These are phyloP conservation scores for Vicia faba DNA, from an alignment of 306 rosid species.

Conservation along the genomic window DNA sequence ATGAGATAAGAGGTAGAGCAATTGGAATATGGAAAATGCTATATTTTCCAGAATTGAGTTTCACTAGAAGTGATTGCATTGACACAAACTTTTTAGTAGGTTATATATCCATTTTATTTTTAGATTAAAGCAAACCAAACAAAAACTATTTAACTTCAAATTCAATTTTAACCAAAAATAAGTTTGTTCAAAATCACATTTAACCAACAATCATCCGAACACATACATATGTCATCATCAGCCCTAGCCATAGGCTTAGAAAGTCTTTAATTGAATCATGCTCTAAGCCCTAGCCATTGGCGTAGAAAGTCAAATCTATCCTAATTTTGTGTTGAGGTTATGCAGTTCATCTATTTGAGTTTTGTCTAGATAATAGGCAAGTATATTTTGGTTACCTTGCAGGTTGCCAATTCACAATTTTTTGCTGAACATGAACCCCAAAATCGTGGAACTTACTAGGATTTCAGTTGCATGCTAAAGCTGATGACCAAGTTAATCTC, in stretches of 20 bases:
- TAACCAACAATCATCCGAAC: background rate
- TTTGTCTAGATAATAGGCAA: background rate
- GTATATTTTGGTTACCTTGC: background rate
- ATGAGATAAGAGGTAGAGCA: slow-evolving; percentile 4
- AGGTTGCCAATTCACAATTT: background rate
- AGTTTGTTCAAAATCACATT: slow-evolving; percentile 3
- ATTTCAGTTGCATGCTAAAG: background rate
- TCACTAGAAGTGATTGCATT: background rate
- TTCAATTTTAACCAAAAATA: background rate
- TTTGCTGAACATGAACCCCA: background rate
- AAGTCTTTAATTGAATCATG: background rate
- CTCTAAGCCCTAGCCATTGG: background rate
- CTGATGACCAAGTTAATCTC: background rate
- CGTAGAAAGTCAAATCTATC: background rate
- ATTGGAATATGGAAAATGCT: background rate
- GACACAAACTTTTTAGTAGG: background rate
- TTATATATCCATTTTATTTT: background rate
- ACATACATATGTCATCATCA: slow-evolving; percentile 4
- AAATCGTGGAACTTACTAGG: background rate
- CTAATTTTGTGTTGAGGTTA: background rate
- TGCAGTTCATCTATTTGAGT: background rate
- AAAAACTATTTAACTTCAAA: background rate
- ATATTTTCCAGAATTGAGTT: background rate
- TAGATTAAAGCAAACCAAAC: background rate
- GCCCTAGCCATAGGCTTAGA: background rate